Evolutionary conservation across 495 filamentous ascomycete species (phyloP), one percentile per base, ranked within the genome.

Genomic region (Hypomontagnella monticulosa): DNA sequence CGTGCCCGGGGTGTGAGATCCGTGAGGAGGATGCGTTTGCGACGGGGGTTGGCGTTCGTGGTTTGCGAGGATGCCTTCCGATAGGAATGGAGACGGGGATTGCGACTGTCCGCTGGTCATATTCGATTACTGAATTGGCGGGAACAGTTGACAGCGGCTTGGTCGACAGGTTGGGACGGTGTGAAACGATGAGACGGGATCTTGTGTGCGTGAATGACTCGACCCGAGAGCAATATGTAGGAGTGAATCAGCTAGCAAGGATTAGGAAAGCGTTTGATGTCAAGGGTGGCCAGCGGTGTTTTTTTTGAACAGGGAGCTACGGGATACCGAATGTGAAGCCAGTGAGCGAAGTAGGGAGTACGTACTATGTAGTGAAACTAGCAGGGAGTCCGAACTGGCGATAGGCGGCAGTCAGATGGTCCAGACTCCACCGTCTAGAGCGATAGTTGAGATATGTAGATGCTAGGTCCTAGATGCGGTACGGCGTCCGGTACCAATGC

Each of bases 181-280:
- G 69, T 63, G 57, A 53, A 64, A 69, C 65, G 52, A 57, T 49
- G 42, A 53, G 57, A 63, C 54, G 62, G 57, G 67, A 70, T 61
- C 52, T 61, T 53, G 62, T 52, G 63, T 52, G 41, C 46, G 49
- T 59, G 55, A 66, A 55, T 69, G 66, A 64, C 66, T 69, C 56
- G 66, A 64, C 55, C 51, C 38, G 44, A 59, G 38, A 46, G 51
- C 20, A 44, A 48, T 46, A 60, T 57, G 55, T 60, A 50, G 38
- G 38, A 49, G 55, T 44, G 32, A 63, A 44, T 52, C 55, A 51
- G 16, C 61, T 69, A 69, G 61, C 61, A 69, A 69, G 66, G 66
- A 69, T 69, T 60, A 52, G 66, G 66, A 38, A 61, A 65, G 55
- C 50, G 66, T 61, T 65, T 60, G 60, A 27, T 56, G 44, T 60